These are phyloP conservation scores for Taiozyma sp. DNA, from an alignment of 1,139 yeast species.

Conservation along the genomic window DNA sequence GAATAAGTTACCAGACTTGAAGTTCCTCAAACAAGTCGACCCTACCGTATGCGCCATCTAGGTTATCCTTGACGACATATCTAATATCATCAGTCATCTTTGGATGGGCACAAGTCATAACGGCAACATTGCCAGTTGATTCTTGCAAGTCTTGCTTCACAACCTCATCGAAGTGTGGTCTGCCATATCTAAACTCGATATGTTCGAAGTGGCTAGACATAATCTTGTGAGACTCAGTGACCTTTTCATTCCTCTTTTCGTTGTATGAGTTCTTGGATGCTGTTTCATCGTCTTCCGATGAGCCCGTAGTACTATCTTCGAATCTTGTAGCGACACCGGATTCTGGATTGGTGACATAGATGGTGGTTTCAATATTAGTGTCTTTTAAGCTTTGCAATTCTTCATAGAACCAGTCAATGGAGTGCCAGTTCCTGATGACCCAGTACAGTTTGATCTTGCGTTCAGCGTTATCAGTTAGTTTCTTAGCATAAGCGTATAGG, in stretches of 20 bases:
- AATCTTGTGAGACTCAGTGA: conserved; percentile 2
- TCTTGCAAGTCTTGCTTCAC: conserved; percentile 34
- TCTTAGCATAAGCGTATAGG: conserved; percentile 25
- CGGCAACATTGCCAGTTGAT: conserved; percentile 35
- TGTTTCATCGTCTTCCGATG: not conserved
- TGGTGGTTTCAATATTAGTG: conserved; percentile 31
- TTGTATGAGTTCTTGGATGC: not conserved
- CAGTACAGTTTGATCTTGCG: conserved; percentile 37
- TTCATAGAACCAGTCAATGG: conserved; percentile 45
- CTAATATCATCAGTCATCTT: conserved; percentile 46
- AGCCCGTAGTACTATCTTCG: not conserved
- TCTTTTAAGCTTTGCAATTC: conserved; percentile 34
- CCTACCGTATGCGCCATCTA: conserved; percentile 11
- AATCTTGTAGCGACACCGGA: conserved; percentile 14
- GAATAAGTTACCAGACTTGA: conserved; percentile 14
- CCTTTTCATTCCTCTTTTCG: conserved; percentile 6
- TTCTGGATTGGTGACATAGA: conserved; percentile 32
- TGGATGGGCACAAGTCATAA: conserved; percentile 46
- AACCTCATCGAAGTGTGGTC: conserved; percentile 38
- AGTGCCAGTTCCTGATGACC: conserved; percentile 42
- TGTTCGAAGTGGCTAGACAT: conserved; percentile 25
- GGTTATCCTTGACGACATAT: conserved; percentile 24
- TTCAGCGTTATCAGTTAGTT: conserved; percentile 3
- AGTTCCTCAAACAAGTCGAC: conserved; percentile 21
- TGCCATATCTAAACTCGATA: conserved; percentile 39